Evolutionary conservation across 148 eudicot genomes (phyloP), one percentile per base, ranked within the genome.

Genomic region (Gaultheria prostrata): DNA sequence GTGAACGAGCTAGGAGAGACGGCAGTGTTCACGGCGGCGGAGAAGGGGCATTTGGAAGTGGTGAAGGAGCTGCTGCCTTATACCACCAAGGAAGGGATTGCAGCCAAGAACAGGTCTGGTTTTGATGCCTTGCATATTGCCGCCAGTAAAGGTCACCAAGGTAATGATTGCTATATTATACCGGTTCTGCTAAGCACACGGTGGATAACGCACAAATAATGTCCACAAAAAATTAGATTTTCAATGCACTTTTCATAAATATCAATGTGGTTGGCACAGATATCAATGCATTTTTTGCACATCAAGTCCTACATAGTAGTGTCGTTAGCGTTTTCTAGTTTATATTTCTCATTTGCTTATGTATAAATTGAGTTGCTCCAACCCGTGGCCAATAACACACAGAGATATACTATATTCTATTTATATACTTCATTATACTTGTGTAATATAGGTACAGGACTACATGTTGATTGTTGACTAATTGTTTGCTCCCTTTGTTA

Each of bases 1-100:
- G 91, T 90, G 65, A 94, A 94, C 73, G 98, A 93, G 84, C 83
- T 94, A 51, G 98, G 94, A 1, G 95, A 94, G 87, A 94, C 94
- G 1, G 86, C 94, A 0, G 84, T 94, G 72, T 93, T 93, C 77
- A 88, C 86, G 3, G 98, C 98, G 3, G 95, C 95, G 0, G 94
- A 94, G 63, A 90, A 88, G 59, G 98, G 98, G 8, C 85, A 86
- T 72, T 83, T 93, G 59, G 89, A 88, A 11, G 88, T 93, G 45
- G 93, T 94, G 26, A 89, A 86, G 88, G 89, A 81, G 49, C 80
- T 93, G 85, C 83, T 94, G 85, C 94, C 94, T 74, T 84, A 84
- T 35, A 86, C 88, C 32, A 91, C 98, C 17, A 83, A 53, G 10
- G 90, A 93, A 73, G 95, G 95, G 21, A 86, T 94, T n/a, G 61